Evolutionary conservation across 768 basidiomycete species (phyloP), one percentile per base, ranked within the genome.

Genomic region (Kwoniella pini): DNA sequence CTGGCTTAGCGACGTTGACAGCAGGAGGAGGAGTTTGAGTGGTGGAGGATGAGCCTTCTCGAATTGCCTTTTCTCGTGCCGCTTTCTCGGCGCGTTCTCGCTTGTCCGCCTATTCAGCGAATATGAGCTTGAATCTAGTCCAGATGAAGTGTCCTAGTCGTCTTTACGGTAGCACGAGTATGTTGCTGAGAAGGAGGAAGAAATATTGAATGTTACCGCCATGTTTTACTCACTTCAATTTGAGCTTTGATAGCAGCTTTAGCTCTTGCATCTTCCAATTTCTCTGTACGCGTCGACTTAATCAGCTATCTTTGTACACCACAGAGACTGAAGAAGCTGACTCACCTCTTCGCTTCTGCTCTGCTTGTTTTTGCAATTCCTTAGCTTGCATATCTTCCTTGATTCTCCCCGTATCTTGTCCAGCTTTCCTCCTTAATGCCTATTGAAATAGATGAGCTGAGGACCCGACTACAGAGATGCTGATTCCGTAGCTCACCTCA

Each of bases 181-280:
- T n/a, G n/a, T n/a, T n/a, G n/a, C n/a, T n/a, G n/a, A n/a, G n/a
- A n/a, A n/a, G n/a, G n/a, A n/a, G n/a, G n/a, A n/a, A n/a, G n/a
- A n/a, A n/a, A n/a, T n/a, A n/a, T n/a, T n/a, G n/a, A n/a, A n/a
- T n/a, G n/a, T n/a, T n/a, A n/a, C n/a, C n/a, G n/a, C n/a, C n/a
- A n/a, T n/a, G n/a, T n/a, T 12, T 21, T 24, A 45, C 65, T 58
- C 40, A 69, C 71, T 78, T 94, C 93, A 66, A 97, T 96, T 77
- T 96, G 93, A 0, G 89, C 90, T 75, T 91, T 92, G 72, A 97
- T 82, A 0, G 89, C 89, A 2, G 90, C 90, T 64, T 82, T 86
- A 1, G 92, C 94, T 70, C 86, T 87, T 11, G 87, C 86, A 49
- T 98, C 95, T 52, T 88, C 90, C 39, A 91, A 72, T 80, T 97